These are phyloP conservation scores for Sclerotiophoma versabilis DNA, from an alignment of 2,329 filamentous ascomycete genomes.

Conservation along the genomic window DNA sequence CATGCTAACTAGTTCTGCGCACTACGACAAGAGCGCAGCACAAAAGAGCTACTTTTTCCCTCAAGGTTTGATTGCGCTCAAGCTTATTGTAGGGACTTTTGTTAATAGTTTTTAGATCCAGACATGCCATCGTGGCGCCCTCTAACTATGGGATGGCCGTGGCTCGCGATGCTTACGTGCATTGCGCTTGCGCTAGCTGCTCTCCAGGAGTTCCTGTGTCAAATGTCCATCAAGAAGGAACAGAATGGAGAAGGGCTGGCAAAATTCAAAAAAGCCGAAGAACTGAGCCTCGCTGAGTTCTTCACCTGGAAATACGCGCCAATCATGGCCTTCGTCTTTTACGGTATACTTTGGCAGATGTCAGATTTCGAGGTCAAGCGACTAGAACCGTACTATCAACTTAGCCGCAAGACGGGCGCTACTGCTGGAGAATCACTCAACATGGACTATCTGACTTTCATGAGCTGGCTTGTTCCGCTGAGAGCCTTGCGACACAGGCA, in stretches of 20 bases:
- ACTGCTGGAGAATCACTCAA: conserved; percentile 66
- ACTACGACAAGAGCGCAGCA: conserved; percentile 25
- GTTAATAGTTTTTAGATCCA: conserved; percentile 35
- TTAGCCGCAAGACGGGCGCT: conserved; percentile 46
- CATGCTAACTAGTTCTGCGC: conserved; percentile 29
- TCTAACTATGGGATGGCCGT: conserved; percentile 49
- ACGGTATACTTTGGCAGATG: conserved; percentile 59
- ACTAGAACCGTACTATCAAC: conserved; percentile 58
- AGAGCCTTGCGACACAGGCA: conserved; percentile 68
- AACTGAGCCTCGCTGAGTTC: conserved; percentile 38
- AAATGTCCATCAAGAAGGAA: conserved; percentile 38
- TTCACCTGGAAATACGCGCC: conserved; percentile 52
- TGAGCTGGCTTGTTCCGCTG: conserved; percentile 70
- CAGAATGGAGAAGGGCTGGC: conserved; percentile 36
- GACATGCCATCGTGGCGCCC: conserved; percentile 51
- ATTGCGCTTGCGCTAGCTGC: conserved; percentile 45
- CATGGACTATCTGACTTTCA: conserved; percentile 74
- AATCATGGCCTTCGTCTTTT: conserved; percentile 57
- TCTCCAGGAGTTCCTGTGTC: conserved; percentile 49
- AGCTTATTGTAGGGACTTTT: not conserved
- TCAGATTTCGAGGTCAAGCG: conserved; percentile 60
- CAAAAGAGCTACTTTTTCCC: conserved; percentile 51
- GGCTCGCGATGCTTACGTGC: conserved; percentile 42
- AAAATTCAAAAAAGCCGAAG: conserved; percentile 38
- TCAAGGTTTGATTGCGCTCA: conserved; percentile 28